Evolutionary conservation across 2,329 filamentous ascomycete species (phyloP).

Genomic region (Xylaria sp.): DNA sequence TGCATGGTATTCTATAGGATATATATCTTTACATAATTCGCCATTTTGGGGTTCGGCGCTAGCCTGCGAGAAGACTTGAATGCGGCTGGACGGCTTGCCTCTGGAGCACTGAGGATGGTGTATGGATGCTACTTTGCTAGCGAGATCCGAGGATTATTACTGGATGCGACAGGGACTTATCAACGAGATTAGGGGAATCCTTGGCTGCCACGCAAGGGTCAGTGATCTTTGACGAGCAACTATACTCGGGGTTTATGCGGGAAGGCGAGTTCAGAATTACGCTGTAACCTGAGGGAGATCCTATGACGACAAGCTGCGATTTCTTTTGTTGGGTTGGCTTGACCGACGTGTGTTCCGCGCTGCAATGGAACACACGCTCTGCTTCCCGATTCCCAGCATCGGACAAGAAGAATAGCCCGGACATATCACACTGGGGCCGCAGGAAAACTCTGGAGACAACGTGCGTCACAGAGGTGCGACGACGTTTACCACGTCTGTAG

Average conservation of each 20-base stretch:
- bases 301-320: constrained; percentile 25
- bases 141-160: constrained; percentile 11
- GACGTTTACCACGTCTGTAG: constrained; percentile 8
- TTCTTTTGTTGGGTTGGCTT: constrained; percentile 22
- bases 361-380: constrained; percentile 28
- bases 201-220: constrained; percentile 15
- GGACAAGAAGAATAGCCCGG: constrained; percentile 27
- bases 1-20: not conserved
- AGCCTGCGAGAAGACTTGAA: constrained; percentile 1
- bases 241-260: constrained; percentile 24
- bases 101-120: constrained; percentile 26
- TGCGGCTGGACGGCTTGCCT: constrained; percentile 25
- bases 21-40: constrained; percentile 2
- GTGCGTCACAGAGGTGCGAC: constrained; percentile 29
- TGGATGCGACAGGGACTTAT: constrained; percentile 15
- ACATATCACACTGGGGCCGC: constrained; percentile 18
- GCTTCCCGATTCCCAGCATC: constrained; percentile 28
- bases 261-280: constrained; percentile 30
- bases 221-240: constrained; percentile 23
- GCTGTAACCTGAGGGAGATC: constrained; percentile 23
- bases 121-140: constrained; percentile 32
- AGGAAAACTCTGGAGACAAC: constrained; percentile 19
- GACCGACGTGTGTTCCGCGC: constrained; percentile 26
- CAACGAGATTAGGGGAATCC: constrained; percentile 11
- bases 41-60: constrained; percentile 4